These are phyloP conservation scores for Calonectria leucothoes DNA, from an alignment of 2,329 filamentous ascomycete species.

Conservation along the genomic window DNA sequence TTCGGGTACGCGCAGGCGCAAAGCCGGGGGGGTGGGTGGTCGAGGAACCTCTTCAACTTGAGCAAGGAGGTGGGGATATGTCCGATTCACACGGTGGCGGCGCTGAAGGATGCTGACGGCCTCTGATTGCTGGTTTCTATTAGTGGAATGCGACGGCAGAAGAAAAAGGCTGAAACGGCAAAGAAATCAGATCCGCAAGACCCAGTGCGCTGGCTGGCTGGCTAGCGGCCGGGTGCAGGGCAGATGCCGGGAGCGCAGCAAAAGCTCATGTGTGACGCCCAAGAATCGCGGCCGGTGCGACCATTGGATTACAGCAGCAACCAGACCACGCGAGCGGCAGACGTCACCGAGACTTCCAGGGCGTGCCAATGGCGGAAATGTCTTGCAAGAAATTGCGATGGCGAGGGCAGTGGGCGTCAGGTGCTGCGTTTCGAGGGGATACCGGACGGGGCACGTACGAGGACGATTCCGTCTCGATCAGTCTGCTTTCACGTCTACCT, in stretches of 20 bases:
- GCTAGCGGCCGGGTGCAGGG: slow-evolving; percentile 31
- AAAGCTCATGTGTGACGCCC: slow-evolving; percentile 39
- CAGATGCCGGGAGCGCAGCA: slow-evolving; percentile 33
- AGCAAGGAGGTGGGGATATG: slow-evolving; percentile 21
- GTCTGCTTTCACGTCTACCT: not conserved
- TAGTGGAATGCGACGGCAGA: slow-evolving; percentile 33
- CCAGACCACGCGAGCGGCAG: slow-evolving; percentile 32
- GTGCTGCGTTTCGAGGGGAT: slow-evolving; percentile 1
- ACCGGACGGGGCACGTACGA: not conserved
- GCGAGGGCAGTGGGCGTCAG: not conserved
- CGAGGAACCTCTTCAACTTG: slow-evolving; percentile 25
- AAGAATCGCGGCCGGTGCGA: slow-evolving; percentile 32
- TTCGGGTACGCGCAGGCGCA: slow-evolving; percentile 28
- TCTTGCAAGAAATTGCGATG: slow-evolving; percentile 17
- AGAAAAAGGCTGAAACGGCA: slow-evolving; percentile 21
- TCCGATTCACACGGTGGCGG: slow-evolving; percentile 32
- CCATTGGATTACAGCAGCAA: slow-evolving; percentile 32
- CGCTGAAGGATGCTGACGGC: slow-evolving; percentile 20
- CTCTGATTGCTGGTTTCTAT: slow-evolving; percentile 37
- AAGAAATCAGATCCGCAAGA: slow-evolving; percentile 24
- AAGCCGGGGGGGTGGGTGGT: slow-evolving; percentile 28
- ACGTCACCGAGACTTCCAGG: slow-evolving; percentile 28
- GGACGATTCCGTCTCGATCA: not conserved
- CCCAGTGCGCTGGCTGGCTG: slow-evolving; percentile 16
- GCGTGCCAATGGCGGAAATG: slow-evolving; percentile 27